Evolutionary conservation across 257 asterid species (phyloP).

Genomic region (Primulina huaijiensis): DNA sequence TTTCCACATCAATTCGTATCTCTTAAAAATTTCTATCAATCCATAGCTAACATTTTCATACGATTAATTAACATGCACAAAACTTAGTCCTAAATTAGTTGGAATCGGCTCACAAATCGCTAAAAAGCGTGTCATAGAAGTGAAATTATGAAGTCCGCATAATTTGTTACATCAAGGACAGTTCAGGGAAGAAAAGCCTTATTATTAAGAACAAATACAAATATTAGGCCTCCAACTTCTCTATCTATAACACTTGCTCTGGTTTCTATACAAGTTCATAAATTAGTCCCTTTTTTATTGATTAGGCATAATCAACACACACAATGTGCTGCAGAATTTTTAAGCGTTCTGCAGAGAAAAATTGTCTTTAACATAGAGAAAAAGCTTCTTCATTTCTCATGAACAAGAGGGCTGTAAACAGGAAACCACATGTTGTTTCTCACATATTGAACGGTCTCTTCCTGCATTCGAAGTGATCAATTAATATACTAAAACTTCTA

Average conservation of each 20-base stretch:
- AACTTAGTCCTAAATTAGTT: not conserved
- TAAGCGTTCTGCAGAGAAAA: slow-evolving; percentile 20
- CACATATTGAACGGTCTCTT: slow-evolving; percentile 58
- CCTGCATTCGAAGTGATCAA: slow-evolving; percentile 53
- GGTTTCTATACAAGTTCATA: slow-evolving; percentile 15
- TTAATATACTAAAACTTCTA: no score
- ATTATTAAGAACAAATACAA: no score
- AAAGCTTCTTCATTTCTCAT: slow-evolving; percentile 58
- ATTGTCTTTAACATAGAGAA: slow-evolving; percentile 5
- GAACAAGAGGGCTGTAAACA: slow-evolving; percentile 91
- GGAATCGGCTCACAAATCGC: not conserved
- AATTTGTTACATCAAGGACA: not conserved
- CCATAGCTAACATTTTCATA: no score
- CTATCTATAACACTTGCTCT: slow-evolving; percentile 16
- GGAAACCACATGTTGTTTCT: slow-evolving; percentile 88
- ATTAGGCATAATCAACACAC: not conserved
- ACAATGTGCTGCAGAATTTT: slow-evolving; percentile 30
- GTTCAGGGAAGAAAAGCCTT: not conserved
- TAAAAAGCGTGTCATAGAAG: no score
- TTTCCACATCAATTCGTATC: no score
- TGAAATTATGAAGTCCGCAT: not conserved
- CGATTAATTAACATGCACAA: not conserved
- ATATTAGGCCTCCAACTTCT: not conserved
- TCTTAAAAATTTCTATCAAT: no score
- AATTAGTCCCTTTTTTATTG: slow-evolving; percentile 14